Evolutionary conservation across 2,329 filamentous ascomycete species (phyloP), one percentile per base, ranked within the genome.

Genomic region (Capronia coronata): DNA sequence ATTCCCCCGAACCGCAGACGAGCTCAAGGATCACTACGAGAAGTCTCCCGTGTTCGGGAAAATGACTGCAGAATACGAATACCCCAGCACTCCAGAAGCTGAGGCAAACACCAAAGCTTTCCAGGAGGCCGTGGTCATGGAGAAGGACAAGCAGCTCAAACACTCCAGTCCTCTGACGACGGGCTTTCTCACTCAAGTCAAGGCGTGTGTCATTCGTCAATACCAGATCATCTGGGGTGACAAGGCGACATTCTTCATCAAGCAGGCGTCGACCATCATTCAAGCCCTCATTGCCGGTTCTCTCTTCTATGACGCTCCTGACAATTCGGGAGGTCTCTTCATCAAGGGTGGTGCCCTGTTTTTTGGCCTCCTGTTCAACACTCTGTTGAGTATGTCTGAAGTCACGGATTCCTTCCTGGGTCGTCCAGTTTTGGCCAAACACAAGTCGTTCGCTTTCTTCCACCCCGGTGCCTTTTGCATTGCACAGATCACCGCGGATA

Each of bases 181-280:
- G 3, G 68, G 70, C 16, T 79, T 83, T 52, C 4, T 61, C 0
- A 63, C 65, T 0, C 81, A 86, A 59, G 71, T 84, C 16, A 74
- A 68, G 35, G 71, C 76, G 1, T 78, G 76, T 47, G 63, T 82
- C 13, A 63, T 62, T 9, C 75, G 82, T 2, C 80, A 84, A 57
- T 84, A 83, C 53, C 79, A 84, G 57, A 80, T 84, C 18, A 59
- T 85, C 1, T 79, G 76, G 73, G 80, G 80, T 35, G 80, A 85
- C 64, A 82, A 80, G 59, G 71, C 76, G 0, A 82, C 78, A 0
- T 78, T 84, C 40, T 56, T 81, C 54, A 80, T 84, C 67, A 83
- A 82, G 61, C 80, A 84, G 59, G 63, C 70, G 2, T 73, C 75
- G 0, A 79, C 75, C 0, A 58, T 84, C 3, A 58, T 72, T 0